Base-by-base conservation (phyloP, 108 stramenopile genomes). In the Cylindrotheca fusiformis region DNA sequence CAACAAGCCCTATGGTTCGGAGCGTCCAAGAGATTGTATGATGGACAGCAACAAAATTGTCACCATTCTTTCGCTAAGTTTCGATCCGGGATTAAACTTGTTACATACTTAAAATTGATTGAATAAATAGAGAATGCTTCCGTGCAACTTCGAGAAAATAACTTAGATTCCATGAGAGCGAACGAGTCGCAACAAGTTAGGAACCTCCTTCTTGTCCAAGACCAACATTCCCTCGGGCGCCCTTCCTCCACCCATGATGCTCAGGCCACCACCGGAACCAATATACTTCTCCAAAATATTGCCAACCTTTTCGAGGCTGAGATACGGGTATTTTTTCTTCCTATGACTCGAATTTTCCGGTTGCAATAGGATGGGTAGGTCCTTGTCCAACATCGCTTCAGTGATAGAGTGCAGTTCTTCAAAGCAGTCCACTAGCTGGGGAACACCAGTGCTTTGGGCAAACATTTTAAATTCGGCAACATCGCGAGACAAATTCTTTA, bases 141-240 rank as follows among this genome's bases (percentile, higher is more conserved):
- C n/a, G 50, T 22, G 23, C 50, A 14, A 14, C 19, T 51, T 22
- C 6, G 5, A 8, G 50, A 5, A 20, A 45, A 20, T 23, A 18
- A 18, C 25, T 32, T 63, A 63, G 32, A 63, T 49, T 21, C 63
- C 63, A 36, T 90, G 88, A 45, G 72, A 53, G 45, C 78, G 80
- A 17, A 84, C 85, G 46, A 89, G 72, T 70, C 82, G 79, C 6
- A 88, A 63, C 63, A 94, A 64, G 46, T 75, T 71, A 22, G 74
- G 59, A n/a, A 94, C 81, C 67, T 94, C 88, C 58, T 94, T 94
- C 77, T 94, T 94, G 58, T 94, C 92, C 33, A 94, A 62, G 46
- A 88, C 56, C n/a, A 94, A 68, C 55, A 93, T 77, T 26, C 75
- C 82, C n/a, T 53, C 61, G 0, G 33, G 50, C 14, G 52, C 49